Base-by-base conservation (phyloP, 805 yeast species). In the Candida anglica region DNA sequence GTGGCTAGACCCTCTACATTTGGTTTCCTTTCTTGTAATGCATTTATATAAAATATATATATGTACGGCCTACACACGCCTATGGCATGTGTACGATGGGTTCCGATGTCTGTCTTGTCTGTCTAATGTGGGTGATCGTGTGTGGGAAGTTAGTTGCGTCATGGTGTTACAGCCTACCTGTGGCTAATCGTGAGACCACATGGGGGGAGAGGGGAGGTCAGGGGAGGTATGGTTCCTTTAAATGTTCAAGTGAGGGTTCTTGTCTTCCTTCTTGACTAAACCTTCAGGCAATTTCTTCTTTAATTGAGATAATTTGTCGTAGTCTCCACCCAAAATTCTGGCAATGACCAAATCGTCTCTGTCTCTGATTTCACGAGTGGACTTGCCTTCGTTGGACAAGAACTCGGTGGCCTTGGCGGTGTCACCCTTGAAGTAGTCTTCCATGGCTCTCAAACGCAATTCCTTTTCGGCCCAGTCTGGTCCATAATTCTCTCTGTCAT, bases 401-500 rank as follows among this genome's bases (percentile, higher is more conserved):
- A 77, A 80, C 39, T 68, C 77, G 42, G 62, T 60, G 35, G 79
- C 81, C 50, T 68, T 68, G 28, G 56, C 68, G 27, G 69, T 58
- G 49, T 66, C 73, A 33, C 75, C 77, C 41, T 71, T 73, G 62
- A 69, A 71, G 43, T 72, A 74, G 46, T 76, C 75, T 56, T 82
- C 86, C 67, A 77, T 77, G 33, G 72, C 73, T 69, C 94, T 81
- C 56, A 81, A 71, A 50, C 85, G 69, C 58, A 86, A 74, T 65
- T 86, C 95, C 55, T 83, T 77, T 55, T 77, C 75, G 26, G 95
- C 95, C 95, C 95, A 86, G 48, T 79, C 85, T 39, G 71, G 71
- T 48, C 73, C 73, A 19, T 64, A 69, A 24, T 44, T 40, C 31
- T 57, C 67, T 47, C 70, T 56, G 46, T 54, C 53, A 46, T 54